Conservation (phyloP, 192 early-diverging fungal genomes). For the Coemansia sp. region DNA sequence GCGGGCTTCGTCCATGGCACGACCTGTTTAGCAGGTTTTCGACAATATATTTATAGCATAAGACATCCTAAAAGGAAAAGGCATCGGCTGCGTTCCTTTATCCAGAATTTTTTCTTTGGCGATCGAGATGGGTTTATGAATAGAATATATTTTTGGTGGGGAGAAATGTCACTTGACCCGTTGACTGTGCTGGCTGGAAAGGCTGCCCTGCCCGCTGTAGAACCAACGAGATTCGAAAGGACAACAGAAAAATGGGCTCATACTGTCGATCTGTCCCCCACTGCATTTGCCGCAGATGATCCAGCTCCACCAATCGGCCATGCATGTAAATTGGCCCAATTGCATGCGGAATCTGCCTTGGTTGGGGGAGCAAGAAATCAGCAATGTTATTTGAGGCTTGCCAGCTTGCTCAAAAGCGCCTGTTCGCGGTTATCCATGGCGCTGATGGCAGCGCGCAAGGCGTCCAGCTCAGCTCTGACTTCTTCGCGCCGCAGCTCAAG, state of each 20-base stretch:
- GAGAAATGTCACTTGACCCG: background rate
- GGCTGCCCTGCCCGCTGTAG: background rate
- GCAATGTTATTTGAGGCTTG: background rate
- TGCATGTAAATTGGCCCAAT: background rate
- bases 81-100: background rate
- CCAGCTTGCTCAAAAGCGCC: background rate
- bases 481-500: conserved; percentile 30
- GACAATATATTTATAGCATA: background rate
- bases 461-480: conserved; percentile 16
- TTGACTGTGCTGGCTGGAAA: background rate
- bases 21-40: background rate
- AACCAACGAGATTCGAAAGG: background rate
- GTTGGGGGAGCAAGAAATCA: background rate
- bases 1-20: background rate
- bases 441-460: conserved; percentile 14
- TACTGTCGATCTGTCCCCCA: background rate
- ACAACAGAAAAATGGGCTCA: background rate
- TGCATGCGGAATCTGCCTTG: background rate
- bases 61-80: background rate
- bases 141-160: background rate
- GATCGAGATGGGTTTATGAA: background rate
- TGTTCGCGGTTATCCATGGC: conserved; percentile 28
- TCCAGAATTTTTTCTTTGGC: background rate
- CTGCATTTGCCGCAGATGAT: background rate
- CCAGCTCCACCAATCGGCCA: background rate